These are phyloP conservation scores for Tolypocladium tropicale DNA, from an alignment of 2,329 filamentous ascomycete genomes.

Conservation along the genomic window DNA sequence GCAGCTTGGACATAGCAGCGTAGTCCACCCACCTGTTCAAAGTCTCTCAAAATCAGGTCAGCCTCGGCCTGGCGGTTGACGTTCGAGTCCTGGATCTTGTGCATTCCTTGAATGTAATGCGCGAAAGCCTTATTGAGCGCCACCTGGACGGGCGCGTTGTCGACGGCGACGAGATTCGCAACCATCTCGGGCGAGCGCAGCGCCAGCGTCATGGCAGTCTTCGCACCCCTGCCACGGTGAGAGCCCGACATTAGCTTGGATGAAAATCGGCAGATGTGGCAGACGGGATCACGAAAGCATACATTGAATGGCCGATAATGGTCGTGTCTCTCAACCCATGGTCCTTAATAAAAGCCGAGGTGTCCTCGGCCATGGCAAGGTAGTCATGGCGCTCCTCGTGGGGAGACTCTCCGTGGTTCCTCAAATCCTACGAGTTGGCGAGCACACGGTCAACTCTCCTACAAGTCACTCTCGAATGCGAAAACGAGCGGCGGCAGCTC, in stretches of 20 bases:
- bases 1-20: background rate
- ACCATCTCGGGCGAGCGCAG: conserved; percentile 59
- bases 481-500: conserved; percentile 20
- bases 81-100: conserved; percentile 59
- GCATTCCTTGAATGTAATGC: conserved; percentile 78
- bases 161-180: conserved; percentile 67
- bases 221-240: conserved; percentile 59
- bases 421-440: conserved; percentile 53
- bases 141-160: conserved; percentile 84
- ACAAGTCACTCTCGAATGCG: background rate
- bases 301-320: conserved; percentile 92
- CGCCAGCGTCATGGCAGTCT: conserved; percentile 81
- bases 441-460: background rate
- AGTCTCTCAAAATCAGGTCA: conserved; percentile 65
- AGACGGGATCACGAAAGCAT: conserved; percentile 13
- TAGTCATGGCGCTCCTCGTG: conserved; percentile 74
- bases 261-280: background rate
- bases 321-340: conserved; percentile 62
- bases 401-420: conserved; percentile 88
- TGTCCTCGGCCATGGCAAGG: conserved; percentile 68
- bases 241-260: background rate
- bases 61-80: conserved; percentile 66
- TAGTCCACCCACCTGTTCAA: conserved; percentile 47
- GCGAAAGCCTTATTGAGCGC: conserved; percentile 64
- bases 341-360: conserved; percentile 64